Percentiles rank a stretch among this genome's conserved stretches.
Conservation (phyloP, 148 eudicot species). For the Amaranthus cruentus region DNA sequence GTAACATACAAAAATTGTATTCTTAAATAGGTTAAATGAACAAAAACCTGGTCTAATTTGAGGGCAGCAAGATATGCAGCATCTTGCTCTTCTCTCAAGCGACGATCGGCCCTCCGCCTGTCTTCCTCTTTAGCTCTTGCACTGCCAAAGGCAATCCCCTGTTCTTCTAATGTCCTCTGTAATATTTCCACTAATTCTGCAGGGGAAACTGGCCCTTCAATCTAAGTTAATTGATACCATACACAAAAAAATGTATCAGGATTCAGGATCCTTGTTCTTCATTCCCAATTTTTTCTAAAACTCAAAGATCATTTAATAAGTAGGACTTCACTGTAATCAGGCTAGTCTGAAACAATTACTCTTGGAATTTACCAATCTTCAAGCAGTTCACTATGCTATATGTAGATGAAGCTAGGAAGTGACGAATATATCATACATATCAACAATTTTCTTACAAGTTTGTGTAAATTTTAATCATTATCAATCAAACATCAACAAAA, state of each 20-base stretch:
- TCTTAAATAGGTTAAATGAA: constrained; percentile 2
- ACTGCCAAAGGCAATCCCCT: constrained; percentile 66
- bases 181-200: constrained; percentile 73
- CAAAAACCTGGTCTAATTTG: constrained; percentile 64
- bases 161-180: constrained; percentile 79
- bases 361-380: not conserved
- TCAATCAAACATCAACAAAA: not conserved
- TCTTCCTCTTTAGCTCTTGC: constrained; percentile 51
- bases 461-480: not conserved
- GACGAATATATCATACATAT: not conserved
- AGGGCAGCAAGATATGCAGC: constrained; percentile 80
- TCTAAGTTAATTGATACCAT: constrained; percentile 30
- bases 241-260: not conserved
- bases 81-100: constrained; percentile 81
- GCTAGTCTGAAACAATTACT: too few relatives aligned
- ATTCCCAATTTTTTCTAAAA: not conserved
- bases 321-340: not conserved
- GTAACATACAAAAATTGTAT: not conserved
- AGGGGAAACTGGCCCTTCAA: constrained; percentile 88
- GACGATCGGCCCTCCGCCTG: constrained; percentile 44
- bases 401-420: not conserved
- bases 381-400: not conserved
- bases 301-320: not conserved
- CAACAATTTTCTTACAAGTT: not conserved
- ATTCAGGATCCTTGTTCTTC: not conserved